Conservation (phyloP, 108 stramenopile genomes). For the Cyclotella choctawhatcheeana region DNA sequence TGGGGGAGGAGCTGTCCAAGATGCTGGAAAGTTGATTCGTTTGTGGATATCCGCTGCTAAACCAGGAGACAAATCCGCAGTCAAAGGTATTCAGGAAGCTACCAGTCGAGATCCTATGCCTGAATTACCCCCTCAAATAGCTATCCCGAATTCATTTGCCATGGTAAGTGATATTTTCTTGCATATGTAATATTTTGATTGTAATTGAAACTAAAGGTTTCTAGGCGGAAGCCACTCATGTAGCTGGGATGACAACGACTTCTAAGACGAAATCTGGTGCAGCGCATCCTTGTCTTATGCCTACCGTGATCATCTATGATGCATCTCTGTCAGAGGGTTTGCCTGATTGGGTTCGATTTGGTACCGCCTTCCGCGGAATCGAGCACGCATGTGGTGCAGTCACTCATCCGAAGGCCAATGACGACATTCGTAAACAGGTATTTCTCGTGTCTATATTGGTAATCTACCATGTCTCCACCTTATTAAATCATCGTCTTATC, state of each 20-base stretch:
- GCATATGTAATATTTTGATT: no score
- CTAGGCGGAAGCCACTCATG: slow-evolving; percentile 47
- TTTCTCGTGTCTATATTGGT: no score
- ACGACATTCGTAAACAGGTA: no score
- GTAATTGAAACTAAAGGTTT: no score
- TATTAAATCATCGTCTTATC: no score
- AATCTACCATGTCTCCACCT: no score
- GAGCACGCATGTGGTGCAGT: slow-evolving; percentile 44
- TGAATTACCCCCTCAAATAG: slow-evolving; percentile 38
- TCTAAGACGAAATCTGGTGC: slow-evolving; percentile 35
- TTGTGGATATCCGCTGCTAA: slow-evolving; percentile 29
- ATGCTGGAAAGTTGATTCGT: slow-evolving; percentile 41
- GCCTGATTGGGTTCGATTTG: slow-evolving; percentile 44
- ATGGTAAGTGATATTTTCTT: no score
- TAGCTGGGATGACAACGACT: slow-evolving; percentile 34
- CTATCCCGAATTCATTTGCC: slow-evolving; percentile 41
- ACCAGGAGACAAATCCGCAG: slow-evolving; percentile 17
- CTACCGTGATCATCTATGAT: slow-evolving; percentile 34
- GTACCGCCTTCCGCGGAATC: slow-evolving; percentile 31
- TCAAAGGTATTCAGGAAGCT: slow-evolving; percentile 17
- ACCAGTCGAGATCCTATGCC: slow-evolving; percentile 31
- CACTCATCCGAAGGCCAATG: slow-evolving; percentile 35
- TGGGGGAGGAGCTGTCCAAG: slow-evolving; percentile 46
- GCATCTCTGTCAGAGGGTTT: slow-evolving; percentile 21
- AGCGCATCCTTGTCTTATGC: slow-evolving; percentile 25